phyloP scores from a whole-genome alignment of 768 basidiomycete species.

The Mycena vitilis region DNA sequence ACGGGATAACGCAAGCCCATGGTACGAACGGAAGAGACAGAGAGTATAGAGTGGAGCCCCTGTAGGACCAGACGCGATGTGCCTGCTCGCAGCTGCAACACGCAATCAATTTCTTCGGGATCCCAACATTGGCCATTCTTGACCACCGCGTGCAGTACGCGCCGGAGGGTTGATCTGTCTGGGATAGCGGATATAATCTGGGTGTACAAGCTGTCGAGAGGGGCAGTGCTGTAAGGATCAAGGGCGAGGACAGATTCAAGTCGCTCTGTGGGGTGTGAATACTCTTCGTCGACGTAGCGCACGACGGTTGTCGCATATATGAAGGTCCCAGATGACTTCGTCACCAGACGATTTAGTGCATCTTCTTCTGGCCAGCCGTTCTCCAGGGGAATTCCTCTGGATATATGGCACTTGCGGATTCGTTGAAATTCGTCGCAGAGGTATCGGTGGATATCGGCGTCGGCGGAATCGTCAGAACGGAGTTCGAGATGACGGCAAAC shows the following conservation, averaged over 20 bases:
- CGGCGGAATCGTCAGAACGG: not conserved
- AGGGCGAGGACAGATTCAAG: conserved; percentile 12
- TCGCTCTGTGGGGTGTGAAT: conserved; percentile 17
- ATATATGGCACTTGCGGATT: not conserved
- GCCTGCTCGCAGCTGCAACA: conserved; percentile 3
- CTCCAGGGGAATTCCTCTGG: conserved; percentile 5
- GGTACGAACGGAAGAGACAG: not conserved
- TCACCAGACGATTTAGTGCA: conserved; percentile 7
- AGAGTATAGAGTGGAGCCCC: conserved; percentile 12
- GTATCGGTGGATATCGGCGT: conserved; percentile 11
- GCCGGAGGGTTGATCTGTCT: not conserved
- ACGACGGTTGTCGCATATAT: conserved; percentile 22
- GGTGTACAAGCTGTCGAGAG: conserved; percentile 19
- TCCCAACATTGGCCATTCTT: not conserved
- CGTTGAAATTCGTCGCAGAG: conserved; percentile 9
- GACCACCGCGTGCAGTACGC: conserved; percentile 11
- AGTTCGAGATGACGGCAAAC: conserved; percentile 11
- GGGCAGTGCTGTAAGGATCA: conserved; percentile 11
- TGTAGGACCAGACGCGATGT: conserved; percentile 14
- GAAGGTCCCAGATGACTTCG: conserved; percentile 26
- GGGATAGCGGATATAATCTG: conserved; percentile 7
- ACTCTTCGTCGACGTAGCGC: conserved; percentile 22
- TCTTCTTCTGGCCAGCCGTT: conserved; percentile 8
- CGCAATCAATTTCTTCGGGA: conserved; percentile 21
- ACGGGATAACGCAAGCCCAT: not conserved